Conservation (phyloP, 73 alveolate genomes). For the Tetrahymena malaccensis region DNA sequence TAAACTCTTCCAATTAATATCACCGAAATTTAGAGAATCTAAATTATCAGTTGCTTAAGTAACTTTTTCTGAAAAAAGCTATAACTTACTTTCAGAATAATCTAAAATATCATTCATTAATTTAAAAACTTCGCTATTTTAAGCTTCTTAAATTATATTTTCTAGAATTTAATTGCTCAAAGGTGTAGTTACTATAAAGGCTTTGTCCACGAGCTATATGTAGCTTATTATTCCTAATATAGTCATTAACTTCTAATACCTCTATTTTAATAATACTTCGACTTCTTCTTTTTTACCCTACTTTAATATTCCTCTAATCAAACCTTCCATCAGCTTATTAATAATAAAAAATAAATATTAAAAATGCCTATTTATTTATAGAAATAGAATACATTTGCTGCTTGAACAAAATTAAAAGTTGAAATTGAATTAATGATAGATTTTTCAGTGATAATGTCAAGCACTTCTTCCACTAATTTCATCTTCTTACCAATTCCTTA, state of each 20-base stretch:
- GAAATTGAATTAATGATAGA: neutral
- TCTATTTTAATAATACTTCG: neutral
- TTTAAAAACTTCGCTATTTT: neutral
- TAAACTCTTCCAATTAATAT: neutral
- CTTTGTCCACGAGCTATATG: neutral
- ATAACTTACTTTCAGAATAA: neutral
- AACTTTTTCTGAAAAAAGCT: neutral
- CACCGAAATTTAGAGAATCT: neutral
- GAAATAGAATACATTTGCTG: neutral
- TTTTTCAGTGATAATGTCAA: neutral
- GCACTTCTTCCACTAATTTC: constrained; percentile 1
- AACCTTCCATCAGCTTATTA: neutral
- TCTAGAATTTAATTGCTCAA: neutral
- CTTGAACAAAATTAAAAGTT: neutral
- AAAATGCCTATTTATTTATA: neutral
- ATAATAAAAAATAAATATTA: neutral
- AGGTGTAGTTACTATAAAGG: neutral
- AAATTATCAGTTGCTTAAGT: neutral
- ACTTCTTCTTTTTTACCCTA: neutral
- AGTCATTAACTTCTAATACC: neutral
- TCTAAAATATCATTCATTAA: neutral
- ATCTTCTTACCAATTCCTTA: constrained; percentile 51
- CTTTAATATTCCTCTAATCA: neutral
- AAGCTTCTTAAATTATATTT: neutral
- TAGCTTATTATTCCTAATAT: neutral